These are phyloP conservation scores for Rutstroemia sp. DNA, from an alignment of 2,329 filamentous ascomycete genomes.

Conservation along the genomic window DNA sequence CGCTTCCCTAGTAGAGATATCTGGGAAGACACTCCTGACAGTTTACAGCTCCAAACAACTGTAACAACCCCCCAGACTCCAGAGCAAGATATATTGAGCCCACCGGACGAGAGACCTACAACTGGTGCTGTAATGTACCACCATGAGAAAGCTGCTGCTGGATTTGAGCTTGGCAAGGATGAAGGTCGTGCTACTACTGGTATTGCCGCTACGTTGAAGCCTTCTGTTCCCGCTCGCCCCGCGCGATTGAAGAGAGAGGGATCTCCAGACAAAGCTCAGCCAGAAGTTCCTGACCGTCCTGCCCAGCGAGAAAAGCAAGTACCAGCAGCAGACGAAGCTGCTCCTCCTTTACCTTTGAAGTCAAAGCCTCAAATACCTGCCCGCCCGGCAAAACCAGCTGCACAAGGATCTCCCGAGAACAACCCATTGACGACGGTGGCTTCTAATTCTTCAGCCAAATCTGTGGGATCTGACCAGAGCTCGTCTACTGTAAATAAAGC, in stretches of 20 bases:
- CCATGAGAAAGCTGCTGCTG: slow-evolving; percentile 23
- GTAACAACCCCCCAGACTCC: slow-evolving; percentile 50
- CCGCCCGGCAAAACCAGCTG: slow-evolving; percentile 51
- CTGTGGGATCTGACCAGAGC: slow-evolving; percentile 33
- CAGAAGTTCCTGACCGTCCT: slow-evolving; percentile 25
- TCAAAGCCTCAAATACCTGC: slow-evolving; percentile 54
- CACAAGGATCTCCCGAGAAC: slow-evolving; percentile 32
- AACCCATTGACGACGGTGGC: slow-evolving; percentile 20
- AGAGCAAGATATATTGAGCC: slow-evolving; percentile 33
- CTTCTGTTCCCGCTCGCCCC: slow-evolving; percentile 52
- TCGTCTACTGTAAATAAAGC: slow-evolving; percentile 48
- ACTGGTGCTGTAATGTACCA: slow-evolving; percentile 25
- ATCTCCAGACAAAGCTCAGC: slow-evolving; percentile 26
- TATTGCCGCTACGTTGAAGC: slow-evolving; percentile 44
- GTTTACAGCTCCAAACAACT: slow-evolving; percentile 69
- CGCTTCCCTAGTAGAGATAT: slow-evolving; percentile 88
- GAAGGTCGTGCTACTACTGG: slow-evolving; percentile 20
- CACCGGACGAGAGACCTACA: slow-evolving; percentile 32
- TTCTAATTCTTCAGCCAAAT: slow-evolving; percentile 27
- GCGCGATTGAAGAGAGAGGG: slow-evolving; percentile 29
- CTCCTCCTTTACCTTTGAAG: slow-evolving; percentile 39
- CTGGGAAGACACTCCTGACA: slow-evolving; percentile 91
- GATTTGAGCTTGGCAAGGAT: slow-evolving; percentile 15
- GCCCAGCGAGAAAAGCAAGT: slow-evolving; percentile 9
- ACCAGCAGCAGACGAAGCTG: slow-evolving; percentile 11